These are phyloP conservation scores for Cymodocea nodosa DNA, from an alignment of 116 monocot species.

Conservation along the genomic window DNA sequence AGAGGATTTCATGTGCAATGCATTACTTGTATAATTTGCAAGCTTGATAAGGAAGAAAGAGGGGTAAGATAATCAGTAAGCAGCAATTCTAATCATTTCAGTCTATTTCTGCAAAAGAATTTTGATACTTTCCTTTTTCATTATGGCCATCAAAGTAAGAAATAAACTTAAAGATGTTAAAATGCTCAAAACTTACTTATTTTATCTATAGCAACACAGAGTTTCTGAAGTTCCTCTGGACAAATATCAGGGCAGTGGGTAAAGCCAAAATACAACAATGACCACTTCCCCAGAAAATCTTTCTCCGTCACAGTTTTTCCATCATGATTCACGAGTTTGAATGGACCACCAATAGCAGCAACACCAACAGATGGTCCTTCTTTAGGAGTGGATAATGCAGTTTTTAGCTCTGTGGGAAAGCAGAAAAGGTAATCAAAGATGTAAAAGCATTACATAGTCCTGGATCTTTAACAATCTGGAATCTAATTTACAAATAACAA, in stretches of 20 bases:
- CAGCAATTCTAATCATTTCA: too few relatives aligned
- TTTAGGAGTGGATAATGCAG: constrained; percentile 44
- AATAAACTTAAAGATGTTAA: not conserved
- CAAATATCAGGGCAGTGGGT: constrained; percentile 98
- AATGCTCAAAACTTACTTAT: constrained; percentile 46
- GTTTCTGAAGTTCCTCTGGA: constrained; percentile 89
- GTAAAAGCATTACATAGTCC: too few relatives aligned
- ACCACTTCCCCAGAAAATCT: constrained; percentile 93
- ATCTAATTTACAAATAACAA: too few relatives aligned
- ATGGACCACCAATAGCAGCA: constrained; percentile 93
- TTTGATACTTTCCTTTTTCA: too few relatives aligned
- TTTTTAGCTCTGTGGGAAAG: constrained; percentile 48
- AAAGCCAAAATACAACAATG: constrained; percentile 88
- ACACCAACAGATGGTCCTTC: constrained; percentile 71
- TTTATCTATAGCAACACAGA: constrained; percentile 74
- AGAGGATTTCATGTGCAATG: too few relatives aligned
- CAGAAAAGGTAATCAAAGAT: not conserved
- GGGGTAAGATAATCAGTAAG: too few relatives aligned
- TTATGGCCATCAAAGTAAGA: not conserved
- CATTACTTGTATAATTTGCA: too few relatives aligned
- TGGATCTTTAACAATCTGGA: too few relatives aligned
- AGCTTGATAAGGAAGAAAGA: too few relatives aligned
- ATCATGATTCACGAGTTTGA: constrained; percentile 67
- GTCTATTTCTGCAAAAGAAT: too few relatives aligned
- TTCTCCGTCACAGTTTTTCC: constrained; percentile 69